Evolutionary conservation across 2,329 filamentous ascomycete species (phyloP), one percentile per base, ranked within the genome.

Genomic region (Ascochyta lentis): DNA sequence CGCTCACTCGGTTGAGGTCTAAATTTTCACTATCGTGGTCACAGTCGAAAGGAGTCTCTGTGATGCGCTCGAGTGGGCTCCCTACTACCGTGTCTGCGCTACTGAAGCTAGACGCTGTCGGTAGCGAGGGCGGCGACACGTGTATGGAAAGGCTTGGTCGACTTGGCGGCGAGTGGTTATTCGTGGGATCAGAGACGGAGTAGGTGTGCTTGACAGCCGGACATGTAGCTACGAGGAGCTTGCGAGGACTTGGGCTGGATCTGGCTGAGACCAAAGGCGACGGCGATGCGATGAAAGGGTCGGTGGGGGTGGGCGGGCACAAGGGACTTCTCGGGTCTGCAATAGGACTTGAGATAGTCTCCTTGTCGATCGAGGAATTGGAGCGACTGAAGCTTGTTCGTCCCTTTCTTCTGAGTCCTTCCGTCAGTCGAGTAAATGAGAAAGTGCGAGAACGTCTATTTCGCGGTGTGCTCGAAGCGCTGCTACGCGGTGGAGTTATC

Each of bases 401-500:
- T 46, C 61, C 60, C 53, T 61, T 67, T 26, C 57, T 58, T 63
- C 64, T 69, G 52, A 69, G 49, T 4, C 59, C 62, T 8, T 63
- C 56, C 43, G 71, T 72, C 42, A 74, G 63, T 59, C 68, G 72
- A 4, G 60, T 57, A 15, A 68, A 63, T 0, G 68, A 72, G 43
- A 72, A 69, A 12, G 63, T 59, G 12, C 71, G 64, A 44, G 57
- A 58, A 3, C 49, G 37, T 12, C 59, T 56, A 4, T 53, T 54
- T 34, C 45, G 47, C 13, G 51, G 49, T 15, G 51, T 56, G 52
- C 49, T 54, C 27, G 27, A 51, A 37, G 35, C 24, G 54, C 49
- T 51, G 56, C 52, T 31, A n/a, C 44, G 46, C 22, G 56, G 61
- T n/a, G 64, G 63, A 26, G 63, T 63, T 16, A 41, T 9, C 35